These are phyloP conservation scores for Fusarium poae DNA, from an alignment of 2,329 filamentous ascomycete species.

Conservation along the genomic window DNA sequence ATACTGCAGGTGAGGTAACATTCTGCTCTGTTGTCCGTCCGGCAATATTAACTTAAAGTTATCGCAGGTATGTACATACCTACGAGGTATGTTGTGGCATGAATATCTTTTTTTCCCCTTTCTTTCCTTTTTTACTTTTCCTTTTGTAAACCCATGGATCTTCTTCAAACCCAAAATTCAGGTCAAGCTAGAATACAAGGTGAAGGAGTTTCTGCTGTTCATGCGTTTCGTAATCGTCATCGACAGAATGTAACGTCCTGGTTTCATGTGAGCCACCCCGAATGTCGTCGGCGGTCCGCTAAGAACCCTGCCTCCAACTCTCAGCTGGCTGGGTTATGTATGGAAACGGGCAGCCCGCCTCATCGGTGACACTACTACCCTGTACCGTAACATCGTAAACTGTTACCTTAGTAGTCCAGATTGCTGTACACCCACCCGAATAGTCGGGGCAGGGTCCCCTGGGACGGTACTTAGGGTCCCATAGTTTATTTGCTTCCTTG, in stretches of 20 bases:
- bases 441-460: slow-evolving; percentile 24
- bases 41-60: neutral
- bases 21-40: neutral
- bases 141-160: neutral
- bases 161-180: too few species aligned
- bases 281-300: slow-evolving; percentile 38
- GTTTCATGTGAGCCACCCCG: slow-evolving; percentile 42
- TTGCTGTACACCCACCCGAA: slow-evolving; percentile 13
- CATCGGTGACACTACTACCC: slow-evolving; percentile 40
- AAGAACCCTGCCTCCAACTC: slow-evolving; percentile 37
- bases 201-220: slow-evolving; percentile 13
- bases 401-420: neutral
- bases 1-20: slow-evolving; percentile 3
- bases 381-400: slow-evolving; percentile 4
- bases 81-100: neutral
- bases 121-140: neutral
- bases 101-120: neutral
- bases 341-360: slow-evolving; percentile 34
- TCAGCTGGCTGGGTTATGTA: slow-evolving; percentile 23
- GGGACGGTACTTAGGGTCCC: slow-evolving; percentile 1
- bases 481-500: slow-evolving; percentile 23
- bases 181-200: too few species aligned
- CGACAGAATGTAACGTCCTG: slow-evolving; percentile 27
- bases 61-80: neutral
- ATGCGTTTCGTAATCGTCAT: slow-evolving; percentile 38